Evolutionary conservation across 805 yeast genomes (phyloP), one percentile per base, ranked within the genome.

Genomic region (Kodamaea sagamina): DNA sequence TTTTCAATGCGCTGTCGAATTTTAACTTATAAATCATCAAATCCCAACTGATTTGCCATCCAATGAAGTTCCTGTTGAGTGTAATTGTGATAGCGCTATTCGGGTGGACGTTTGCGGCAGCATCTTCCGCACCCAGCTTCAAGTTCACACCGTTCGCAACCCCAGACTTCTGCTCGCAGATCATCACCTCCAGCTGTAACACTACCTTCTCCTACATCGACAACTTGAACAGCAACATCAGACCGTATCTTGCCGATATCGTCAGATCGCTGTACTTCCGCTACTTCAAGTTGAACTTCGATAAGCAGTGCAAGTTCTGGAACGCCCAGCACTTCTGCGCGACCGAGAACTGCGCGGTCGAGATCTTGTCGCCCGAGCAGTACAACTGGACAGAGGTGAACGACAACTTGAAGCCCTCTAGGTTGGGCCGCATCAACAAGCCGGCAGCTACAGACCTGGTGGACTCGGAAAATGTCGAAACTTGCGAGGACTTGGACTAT

Each of bases 281-380:
- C 50, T 88, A 86, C 60, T 93, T 88, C 71, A 83, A 89, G 60
- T 75, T 93, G 43, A 89, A 93, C 57, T 72, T 93, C 44, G 88
- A 81, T 63, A 84, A 76, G 50, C 78, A 79, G 60, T 89, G 99
- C 63, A 92, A 95, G 19, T 89, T 86, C 61, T 86, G 88, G 89
- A 79, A 80, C 51, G 89, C 82, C 53, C 75, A 75, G 55, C 95
- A 90, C 32, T 81, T 86, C 56, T 89, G 97, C 61, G 86, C 89
- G 48, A 87, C 89, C 57, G 75, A 87, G 49, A 84, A 88, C 43
- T 89, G 97, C 66, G 95, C 96, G 0, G 95, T 89, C 32, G 96
- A 89, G 59, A 78, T 88, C 2, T 58, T 68, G 45, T 61, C 67
- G 3, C 77, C 86, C 9, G 87, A 82, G 39, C 86, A 84, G 52